phyloP scores from a whole-genome alignment of 805 yeast genomes.

The Yamadazyma ubonensis region DNA sequence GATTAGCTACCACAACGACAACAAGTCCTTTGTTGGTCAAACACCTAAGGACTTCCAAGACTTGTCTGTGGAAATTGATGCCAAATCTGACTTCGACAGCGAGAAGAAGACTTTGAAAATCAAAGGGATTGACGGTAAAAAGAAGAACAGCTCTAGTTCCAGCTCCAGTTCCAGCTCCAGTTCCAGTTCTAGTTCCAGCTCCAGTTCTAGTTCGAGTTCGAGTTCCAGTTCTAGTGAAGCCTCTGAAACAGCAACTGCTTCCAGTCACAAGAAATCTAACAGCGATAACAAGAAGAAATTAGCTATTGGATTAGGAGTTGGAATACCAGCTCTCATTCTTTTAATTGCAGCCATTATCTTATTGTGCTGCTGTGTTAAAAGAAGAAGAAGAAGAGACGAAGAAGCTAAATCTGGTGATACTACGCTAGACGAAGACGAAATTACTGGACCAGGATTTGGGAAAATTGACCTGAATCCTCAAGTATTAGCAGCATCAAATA shows the following conservation, averaged over 20 bases:
- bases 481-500: conserved; percentile 13
- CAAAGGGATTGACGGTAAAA: conserved; percentile 42
- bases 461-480: conserved; percentile 20
- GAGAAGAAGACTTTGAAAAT: conserved; percentile 49
- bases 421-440: conserved; percentile 19
- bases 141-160: conserved; percentile 18
- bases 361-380: conserved; percentile 51
- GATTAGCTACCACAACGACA: conserved; percentile 61
- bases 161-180: conserved; percentile 28
- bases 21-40: conserved; percentile 66
- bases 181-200: conserved; percentile 27
- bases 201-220: conserved; percentile 20
- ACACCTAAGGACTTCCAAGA: conserved; percentile 40
- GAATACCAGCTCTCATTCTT: conserved; percentile 61
- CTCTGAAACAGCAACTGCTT: too few relatives aligned
- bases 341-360: conserved; percentile 49
- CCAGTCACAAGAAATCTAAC: not conserved
- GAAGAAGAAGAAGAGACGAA: conserved; percentile 22
- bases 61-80: conserved; percentile 27
- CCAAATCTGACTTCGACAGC: conserved; percentile 26
- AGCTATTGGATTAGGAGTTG: conserved; percentile 93
- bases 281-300: conserved; percentile 43
- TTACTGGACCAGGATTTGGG: conserved; percentile 39
- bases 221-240: not conserved
- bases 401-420: conserved; percentile 18